Evolutionary conservation across 163 green algal genomes (phyloP).

Genomic region (Trebouxia gelatinosa): DNA sequence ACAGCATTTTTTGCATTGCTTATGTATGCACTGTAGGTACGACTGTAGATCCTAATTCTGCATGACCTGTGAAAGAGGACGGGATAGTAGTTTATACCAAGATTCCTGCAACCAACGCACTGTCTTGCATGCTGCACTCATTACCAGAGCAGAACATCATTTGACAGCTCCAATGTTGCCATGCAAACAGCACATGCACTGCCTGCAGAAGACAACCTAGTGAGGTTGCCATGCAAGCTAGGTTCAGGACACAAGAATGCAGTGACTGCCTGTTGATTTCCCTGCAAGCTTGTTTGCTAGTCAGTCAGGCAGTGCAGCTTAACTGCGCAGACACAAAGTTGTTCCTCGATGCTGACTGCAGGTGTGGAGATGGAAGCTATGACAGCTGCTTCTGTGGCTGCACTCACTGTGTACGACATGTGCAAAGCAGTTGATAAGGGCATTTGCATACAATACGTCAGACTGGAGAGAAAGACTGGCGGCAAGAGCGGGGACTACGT

Average conservation of each 20-base stretch:
- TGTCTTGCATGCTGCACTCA: too few species aligned
- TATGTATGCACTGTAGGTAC: too few species aligned
- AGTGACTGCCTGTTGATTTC: background rate
- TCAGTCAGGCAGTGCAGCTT: slow-evolving; percentile 34
- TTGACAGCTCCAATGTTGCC: too few species aligned
- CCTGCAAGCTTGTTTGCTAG: slow-evolving; percentile 32
- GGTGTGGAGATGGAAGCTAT: slow-evolving; percentile 99
- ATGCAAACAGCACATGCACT: too few species aligned
- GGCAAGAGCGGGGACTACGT: slow-evolving; percentile 69
- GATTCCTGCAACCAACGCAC: too few species aligned
- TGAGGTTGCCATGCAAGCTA: too few species aligned
- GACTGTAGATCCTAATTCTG: too few species aligned
- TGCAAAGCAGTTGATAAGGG: slow-evolving; percentile 84
- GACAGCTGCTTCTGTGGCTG: slow-evolving; percentile 76
- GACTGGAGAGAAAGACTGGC: slow-evolving; percentile 72
- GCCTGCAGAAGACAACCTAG: too few species aligned
- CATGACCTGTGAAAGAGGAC: too few species aligned
- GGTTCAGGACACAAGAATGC: background rate
- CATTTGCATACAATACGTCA: slow-evolving; percentile 75
- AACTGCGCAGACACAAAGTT: background rate
- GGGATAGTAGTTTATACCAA: too few species aligned
- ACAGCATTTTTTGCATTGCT: too few species aligned
- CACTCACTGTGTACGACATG: slow-evolving; percentile 98
- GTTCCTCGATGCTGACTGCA: background rate
- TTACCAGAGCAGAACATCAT: too few species aligned